Base-by-base conservation (phyloP, 2,329 filamentous ascomycete genomes). In the Blastomyces gilchristii region DNA sequence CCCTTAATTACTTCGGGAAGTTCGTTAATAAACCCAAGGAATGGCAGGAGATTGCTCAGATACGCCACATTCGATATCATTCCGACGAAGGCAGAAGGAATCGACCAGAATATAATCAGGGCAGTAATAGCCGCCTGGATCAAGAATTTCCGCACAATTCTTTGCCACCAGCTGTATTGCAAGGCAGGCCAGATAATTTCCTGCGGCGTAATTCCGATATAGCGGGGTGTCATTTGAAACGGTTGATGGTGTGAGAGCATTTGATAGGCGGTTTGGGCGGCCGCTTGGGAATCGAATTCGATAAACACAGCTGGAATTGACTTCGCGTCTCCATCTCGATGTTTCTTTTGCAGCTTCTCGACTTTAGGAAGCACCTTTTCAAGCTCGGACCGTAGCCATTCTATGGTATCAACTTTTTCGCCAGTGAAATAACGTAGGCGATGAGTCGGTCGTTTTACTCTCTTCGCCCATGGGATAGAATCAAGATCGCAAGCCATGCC, bases 101-200 rank as follows among this genome's bases (percentile, higher is more conserved):
- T 80, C 1, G 85, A 83, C 85, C 94, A 97, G 78, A 97, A 97
- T 65, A 97, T 83, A 70, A 97, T 88, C 64, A 95, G 79, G 1
- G 83, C 87, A 14, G 85, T 79, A 64, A 97, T 86, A 57, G 93
- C 86, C 25, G 81, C 85, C 57, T 88, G 78, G 3, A 90, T 83
- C 63, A 83, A 76, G 69, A 90, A 85, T 66, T 87, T 81, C 64
- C 90, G 87, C 64, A 93, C 70, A 64, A 96, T 83, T 68, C 86
- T 81, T 75, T 94, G 86, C 88, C 88, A 90, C 91, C 91, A 91
- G 25, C 85, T 86, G 69, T 97, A 86, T 45, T 84, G 84, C 53
- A 97, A 78, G 39, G 92, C 88, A 37, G 82, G 84, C 94, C 94
- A 99, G 64, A 97, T 85, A n/a, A 99, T 82, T 71, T 97, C 92